Evolutionary conservation across 2,329 filamentous ascomycete genomes (phyloP), one percentile per base, ranked within the genome.

Genomic region (Cladosporium sphaerospermum): DNA sequence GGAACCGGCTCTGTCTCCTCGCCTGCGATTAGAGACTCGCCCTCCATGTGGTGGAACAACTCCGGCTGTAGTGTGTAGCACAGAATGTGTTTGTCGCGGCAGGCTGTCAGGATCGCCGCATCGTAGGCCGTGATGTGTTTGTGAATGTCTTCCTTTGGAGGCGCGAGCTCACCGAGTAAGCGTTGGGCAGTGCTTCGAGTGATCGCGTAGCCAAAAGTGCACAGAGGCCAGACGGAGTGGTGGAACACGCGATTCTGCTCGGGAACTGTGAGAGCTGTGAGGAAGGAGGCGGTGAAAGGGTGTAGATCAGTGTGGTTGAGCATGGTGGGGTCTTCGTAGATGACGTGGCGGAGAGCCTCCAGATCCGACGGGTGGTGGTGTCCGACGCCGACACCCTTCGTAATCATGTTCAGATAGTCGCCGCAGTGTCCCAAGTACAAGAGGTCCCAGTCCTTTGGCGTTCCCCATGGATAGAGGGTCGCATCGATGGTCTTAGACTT

Each of bases 131-230:
- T 55, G 9, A 62, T 58, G 34, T 63, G 58, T 56, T 46, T 63
- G 56, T 36, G 53, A 50, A 37, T 55, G 69, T 70, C 57, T 64
- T 68, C 55, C 57, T 69, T 33, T 54, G 64, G 66, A 4, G 64
- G 63, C 5, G 71, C 71, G 28, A 74, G 66, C 50, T 71, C 68
- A 37, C 59, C 52, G 2, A 70, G 54, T 37, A 72, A 62, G 6
- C 57, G 58, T 19, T 56, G 37, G 1, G 70, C 69, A 4, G 65
- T 64, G n/a, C 61, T 53, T 23, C 71, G 69, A 3, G 70, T 73
- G 9, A 74, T 61, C 14, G 70, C 71, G 55, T 74, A 74, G 48
- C 67, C 71, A 50, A 74, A 74, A 2, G 70, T 71, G 59, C 71
- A 74, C 32, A 74, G 67, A 0, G 71, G 71, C 53, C 71, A 72